phyloP scores from a whole-genome alignment of 2,329 filamentous ascomycete genomes.

The Botrytis aclada region DNA sequence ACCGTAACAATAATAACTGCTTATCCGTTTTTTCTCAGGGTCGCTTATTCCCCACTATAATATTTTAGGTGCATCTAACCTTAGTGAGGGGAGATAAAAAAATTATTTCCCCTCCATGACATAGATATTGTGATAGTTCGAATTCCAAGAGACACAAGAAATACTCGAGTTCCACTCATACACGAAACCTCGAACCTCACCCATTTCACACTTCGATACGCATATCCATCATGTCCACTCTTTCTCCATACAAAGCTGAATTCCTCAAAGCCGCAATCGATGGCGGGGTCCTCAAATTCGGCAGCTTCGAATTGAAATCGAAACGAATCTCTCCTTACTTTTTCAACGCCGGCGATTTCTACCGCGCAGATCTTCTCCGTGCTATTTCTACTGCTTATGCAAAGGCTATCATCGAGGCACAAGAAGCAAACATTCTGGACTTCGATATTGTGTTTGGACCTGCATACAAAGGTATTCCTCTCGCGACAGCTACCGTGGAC shows the following conservation, averaged over 20 bases:
- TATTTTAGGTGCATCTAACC: constrained; percentile 1
- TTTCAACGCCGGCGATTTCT: constrained; percentile 93
- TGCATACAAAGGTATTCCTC: constrained; percentile 94
- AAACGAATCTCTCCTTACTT: constrained; percentile 92
- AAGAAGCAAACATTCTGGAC: constrained; percentile 43
- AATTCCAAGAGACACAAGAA: not conserved
- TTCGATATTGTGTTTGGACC: constrained; percentile 91
- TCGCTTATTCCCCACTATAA: constrained; percentile 6
- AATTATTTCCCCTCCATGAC: constrained; percentile 15
- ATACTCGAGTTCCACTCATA: constrained; percentile 1
- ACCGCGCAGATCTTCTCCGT: constrained; percentile 72
- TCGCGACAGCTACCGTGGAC: constrained; percentile 74
- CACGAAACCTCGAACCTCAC: not conserved
- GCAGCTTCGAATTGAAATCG: constrained; percentile 86
- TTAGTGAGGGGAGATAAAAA: constrained; percentile 1
- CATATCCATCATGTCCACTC: constrained; percentile 31
- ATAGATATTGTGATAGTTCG: not conserved
- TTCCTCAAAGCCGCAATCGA: constrained; percentile 69
- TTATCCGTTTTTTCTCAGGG: not conserved
- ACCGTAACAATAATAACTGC: not conserved
- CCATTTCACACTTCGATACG: not conserved
- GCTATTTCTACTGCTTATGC: constrained; percentile 83
- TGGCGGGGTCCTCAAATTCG: constrained; percentile 73
- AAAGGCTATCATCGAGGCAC: constrained; percentile 52
- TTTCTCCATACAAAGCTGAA: constrained; percentile 65